phyloP scores from a whole-genome alignment of 1,284 basidiomycete species.

The Erythrobasidium hasegawianum region DNA sequence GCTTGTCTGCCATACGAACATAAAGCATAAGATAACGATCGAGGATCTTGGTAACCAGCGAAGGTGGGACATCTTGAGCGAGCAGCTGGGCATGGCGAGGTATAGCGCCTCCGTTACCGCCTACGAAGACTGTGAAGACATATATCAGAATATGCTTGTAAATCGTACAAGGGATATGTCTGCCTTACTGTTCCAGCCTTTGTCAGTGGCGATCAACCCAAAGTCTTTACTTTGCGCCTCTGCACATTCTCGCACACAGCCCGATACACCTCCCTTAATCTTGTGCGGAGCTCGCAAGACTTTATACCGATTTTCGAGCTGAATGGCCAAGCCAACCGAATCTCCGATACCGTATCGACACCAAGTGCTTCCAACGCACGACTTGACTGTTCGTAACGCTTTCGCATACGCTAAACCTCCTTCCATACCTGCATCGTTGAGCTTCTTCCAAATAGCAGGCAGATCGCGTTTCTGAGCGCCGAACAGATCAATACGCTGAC shows the following conservation, averaged over 20 bases:
- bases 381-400: slow-evolving; percentile 59
- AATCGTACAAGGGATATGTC: slow-evolving; percentile 8
- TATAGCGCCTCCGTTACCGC: slow-evolving; percentile 69
- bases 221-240: slow-evolving; percentile 74
- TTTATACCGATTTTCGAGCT: slow-evolving; percentile 69
- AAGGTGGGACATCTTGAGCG: slow-evolving; percentile 59
- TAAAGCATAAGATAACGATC: slow-evolving; percentile 64
- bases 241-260: slow-evolving; percentile 69
- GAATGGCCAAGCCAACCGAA: slow-evolving; percentile 67
- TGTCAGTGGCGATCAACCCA: slow-evolving; percentile 71
- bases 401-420: slow-evolving; percentile 73
- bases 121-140: slow-evolving; percentile 59
- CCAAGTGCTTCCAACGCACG: slow-evolving; percentile 61
- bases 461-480: slow-evolving; percentile 70
- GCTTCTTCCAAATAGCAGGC: slow-evolving; percentile 70
- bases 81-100: slow-evolving; percentile 60
- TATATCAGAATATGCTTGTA: neutral
- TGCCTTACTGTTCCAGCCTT: slow-evolving; percentile 64
- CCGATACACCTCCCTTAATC: slow-evolving; percentile 70
- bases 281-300: slow-evolving; percentile 69
- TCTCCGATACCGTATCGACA: slow-evolving; percentile 73
- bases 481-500: slow-evolving; percentile 57
- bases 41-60: slow-evolving; percentile 61
- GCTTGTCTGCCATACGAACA: slow-evolving; percentile 61
- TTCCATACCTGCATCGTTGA: slow-evolving; percentile 66